Conservation (phyloP, 202 grass and related monocot genomes). For the Brachypodium distachyon region DNA sequence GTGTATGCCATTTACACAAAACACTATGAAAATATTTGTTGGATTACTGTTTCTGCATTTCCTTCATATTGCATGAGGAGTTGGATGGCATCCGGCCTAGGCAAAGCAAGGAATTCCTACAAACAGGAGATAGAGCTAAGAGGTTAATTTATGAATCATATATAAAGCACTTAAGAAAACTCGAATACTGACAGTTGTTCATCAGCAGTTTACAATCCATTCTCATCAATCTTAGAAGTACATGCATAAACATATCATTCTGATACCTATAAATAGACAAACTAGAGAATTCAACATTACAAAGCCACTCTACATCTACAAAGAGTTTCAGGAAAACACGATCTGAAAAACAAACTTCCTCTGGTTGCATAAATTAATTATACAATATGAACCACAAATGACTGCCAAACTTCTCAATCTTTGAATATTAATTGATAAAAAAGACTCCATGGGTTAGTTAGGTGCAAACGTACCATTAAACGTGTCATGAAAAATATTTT, state of each 20-base stretch:
- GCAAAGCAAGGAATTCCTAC: constrained; percentile 92
- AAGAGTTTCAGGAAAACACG: neutral
- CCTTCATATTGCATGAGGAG: constrained; percentile 84
- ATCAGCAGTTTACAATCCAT: neutral
- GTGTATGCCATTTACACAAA: constrained; percentile 24
- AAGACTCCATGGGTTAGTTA: neutral
- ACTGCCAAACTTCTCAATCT: neutral
- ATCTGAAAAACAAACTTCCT: neutral
- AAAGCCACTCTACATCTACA: neutral
- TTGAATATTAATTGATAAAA: neutral
- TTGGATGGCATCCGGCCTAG: constrained; percentile 83
- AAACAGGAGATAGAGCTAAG: neutral
- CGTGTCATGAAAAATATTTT: neutral
- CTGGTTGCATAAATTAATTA: neutral
- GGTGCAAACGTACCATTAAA: neutral
- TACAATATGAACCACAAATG: neutral
- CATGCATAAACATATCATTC: neutral
- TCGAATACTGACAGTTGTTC: neutral
- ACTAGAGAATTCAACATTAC: neutral
- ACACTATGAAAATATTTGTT: constrained; percentile 84
- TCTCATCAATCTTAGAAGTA: neutral
- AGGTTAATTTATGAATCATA: neutral
- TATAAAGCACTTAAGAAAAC: neutral
- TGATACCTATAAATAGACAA: neutral
- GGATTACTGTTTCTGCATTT: constrained; percentile 86